Evolutionary conservation across 768 basidiomycete genomes (phyloP).

Genomic region (Naganishia onofrii): DNA sequence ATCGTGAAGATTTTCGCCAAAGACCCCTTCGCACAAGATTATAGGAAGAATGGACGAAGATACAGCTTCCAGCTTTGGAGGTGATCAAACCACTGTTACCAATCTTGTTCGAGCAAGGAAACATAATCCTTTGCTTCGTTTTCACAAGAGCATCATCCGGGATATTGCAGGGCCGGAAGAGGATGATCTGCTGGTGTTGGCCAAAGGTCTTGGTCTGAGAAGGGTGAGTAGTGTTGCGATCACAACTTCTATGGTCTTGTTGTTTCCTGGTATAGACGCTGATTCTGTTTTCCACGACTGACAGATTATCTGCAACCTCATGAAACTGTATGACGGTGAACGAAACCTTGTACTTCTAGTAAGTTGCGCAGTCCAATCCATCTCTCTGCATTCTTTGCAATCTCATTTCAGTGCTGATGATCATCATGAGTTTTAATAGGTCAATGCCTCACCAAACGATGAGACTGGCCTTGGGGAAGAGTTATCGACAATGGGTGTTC

Average conservation of each 20-base stretch:
- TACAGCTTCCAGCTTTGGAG: constrained; percentile 16
- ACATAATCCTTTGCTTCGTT: constrained; percentile 51
- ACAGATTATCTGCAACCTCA: constrained; percentile 72
- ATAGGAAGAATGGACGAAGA: neutral
- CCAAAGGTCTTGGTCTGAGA: constrained; percentile 84
- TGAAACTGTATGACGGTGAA: constrained; percentile 88
- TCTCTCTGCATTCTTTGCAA: constrained; percentile 51
- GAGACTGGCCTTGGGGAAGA: constrained; percentile 89
- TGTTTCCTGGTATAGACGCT: neutral
- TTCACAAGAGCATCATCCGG: constrained; percentile 52
- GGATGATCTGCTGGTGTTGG: constrained; percentile 63
- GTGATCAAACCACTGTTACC: constrained; percentile 23
- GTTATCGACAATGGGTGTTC: constrained; percentile 84
- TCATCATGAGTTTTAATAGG: constrained; percentile 59
- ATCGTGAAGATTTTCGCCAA: too few relatives aligned
- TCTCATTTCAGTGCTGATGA: neutral
- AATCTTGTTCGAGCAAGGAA: constrained; percentile 14
- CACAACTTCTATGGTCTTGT: neutral
- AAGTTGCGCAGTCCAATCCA: neutral
- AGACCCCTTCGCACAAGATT: neutral
- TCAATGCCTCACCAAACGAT: constrained; percentile 67
- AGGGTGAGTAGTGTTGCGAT: constrained; percentile 40
- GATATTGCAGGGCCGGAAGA: constrained; percentile 52
- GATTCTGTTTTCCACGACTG: too few relatives aligned
- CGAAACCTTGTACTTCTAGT: constrained; percentile 79